These are phyloP conservation scores for Acer saccharum DNA, from an alignment of 345 rosid species.

Conservation along the genomic window DNA sequence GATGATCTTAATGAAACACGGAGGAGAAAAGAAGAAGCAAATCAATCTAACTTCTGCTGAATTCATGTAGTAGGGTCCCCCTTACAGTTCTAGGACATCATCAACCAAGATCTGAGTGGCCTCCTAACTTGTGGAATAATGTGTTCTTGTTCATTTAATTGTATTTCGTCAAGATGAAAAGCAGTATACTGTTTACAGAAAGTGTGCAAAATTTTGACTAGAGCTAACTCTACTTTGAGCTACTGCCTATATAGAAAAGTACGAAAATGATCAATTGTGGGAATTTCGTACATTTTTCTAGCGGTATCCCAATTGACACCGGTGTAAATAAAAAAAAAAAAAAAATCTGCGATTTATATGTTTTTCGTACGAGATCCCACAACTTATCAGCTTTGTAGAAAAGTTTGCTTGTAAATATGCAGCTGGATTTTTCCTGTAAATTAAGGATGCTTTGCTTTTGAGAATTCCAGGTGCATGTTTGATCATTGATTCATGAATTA, in stretches of 20 bases:
- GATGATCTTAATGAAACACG: slow-evolving; percentile 13
- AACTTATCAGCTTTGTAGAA: not conserved
- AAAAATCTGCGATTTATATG: too few species aligned
- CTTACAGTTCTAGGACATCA: not conserved
- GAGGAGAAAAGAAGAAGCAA: not conserved
- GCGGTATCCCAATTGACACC: too few species aligned
- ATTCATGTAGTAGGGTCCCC: not conserved
- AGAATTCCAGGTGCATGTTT: too few species aligned
- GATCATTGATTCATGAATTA: too few species aligned
- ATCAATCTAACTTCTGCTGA: not conserved
- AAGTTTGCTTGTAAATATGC: not conserved
- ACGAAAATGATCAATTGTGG: too few species aligned
- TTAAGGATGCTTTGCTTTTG: too few species aligned
- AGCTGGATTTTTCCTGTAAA: too few species aligned
- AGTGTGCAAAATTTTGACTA: too few species aligned
- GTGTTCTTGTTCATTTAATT: not conserved
- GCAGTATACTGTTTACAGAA: not conserved
- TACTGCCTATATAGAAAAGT: not conserved
- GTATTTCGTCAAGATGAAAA: not conserved
- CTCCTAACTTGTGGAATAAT: not conserved
- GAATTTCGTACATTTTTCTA: too few species aligned
- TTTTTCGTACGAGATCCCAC: too few species aligned
- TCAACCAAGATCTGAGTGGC: not conserved
- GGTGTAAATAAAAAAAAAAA: too few species aligned
- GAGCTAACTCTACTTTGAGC: not conserved